Evolutionary conservation across 2,329 filamentous ascomycete species (phyloP).

Genomic region (Parastagonospora nodorum): DNA sequence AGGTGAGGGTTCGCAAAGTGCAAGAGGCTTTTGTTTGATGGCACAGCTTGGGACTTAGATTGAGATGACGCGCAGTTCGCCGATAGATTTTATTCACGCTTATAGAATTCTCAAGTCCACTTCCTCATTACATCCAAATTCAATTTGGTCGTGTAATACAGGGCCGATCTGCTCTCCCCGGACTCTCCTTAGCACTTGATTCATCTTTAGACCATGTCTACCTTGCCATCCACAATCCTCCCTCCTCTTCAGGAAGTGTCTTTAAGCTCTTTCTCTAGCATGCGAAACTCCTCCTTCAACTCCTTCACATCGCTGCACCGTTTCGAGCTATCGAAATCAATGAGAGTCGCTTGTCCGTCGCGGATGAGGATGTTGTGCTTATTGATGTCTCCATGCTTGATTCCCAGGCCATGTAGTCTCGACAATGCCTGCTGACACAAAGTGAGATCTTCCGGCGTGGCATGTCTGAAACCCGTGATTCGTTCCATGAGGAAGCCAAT

Average conservation of each 20-base stretch:
- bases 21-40: too few species aligned
- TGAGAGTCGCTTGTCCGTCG: conserved; percentile 1
- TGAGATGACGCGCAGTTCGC: too few species aligned
- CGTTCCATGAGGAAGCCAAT: conserved; percentile 49
- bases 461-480: conserved; percentile 13
- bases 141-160: too few species aligned
- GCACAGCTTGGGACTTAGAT: too few species aligned
- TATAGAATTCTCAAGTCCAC: too few species aligned
- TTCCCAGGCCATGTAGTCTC: conserved; percentile 4
- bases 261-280: neutral
- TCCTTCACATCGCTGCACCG: neutral
- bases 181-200: too few species aligned
- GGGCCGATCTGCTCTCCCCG: too few species aligned
- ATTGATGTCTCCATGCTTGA: conserved; percentile 9
- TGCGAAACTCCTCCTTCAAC: neutral
- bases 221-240: neutral
- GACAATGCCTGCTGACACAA: conserved; percentile 3
- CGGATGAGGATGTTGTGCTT: conserved; percentile 8
- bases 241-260: neutral
- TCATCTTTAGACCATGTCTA: too few species aligned
- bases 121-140: too few species aligned
- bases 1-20: too few species aligned
- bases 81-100: too few species aligned
- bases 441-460: conserved; percentile 3
- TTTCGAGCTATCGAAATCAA: conserved; percentile 5